These are phyloP conservation scores for Candida maesae DNA, from an alignment of 805 yeast species.

Conservation along the genomic window DNA sequence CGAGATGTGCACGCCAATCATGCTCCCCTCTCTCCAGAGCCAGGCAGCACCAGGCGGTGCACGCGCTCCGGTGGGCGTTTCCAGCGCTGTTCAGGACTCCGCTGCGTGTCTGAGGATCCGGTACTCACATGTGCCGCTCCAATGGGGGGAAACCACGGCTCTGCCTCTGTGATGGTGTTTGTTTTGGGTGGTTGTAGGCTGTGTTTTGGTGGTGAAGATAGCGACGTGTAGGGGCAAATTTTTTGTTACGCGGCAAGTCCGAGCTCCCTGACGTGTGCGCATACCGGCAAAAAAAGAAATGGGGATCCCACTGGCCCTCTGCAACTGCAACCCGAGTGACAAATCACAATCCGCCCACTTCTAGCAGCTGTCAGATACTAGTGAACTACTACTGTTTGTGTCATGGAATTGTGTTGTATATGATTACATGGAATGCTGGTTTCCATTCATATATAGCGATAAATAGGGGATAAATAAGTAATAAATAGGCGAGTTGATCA, in stretches of 20 bases:
- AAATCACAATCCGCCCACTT: conserved; percentile 3
- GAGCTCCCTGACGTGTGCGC: conserved; percentile 2
- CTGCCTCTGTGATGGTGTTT: no score
- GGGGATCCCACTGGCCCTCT: neutral
- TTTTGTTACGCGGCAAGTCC: conserved; percentile 9
- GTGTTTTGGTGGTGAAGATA: conserved; percentile 3
- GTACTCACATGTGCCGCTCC: neutral
- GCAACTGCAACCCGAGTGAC: no score
- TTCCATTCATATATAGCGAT: conserved; percentile 7
- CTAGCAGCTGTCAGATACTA: no score
- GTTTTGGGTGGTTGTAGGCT: neutral
- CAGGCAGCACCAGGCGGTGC: no score
- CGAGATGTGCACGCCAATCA: conserved; percentile 1
- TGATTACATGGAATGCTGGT: no score
- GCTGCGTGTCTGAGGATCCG: no score
- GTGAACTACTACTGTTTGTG: no score
- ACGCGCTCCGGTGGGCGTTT: no score
- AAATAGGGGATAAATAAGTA: conserved; percentile 3
- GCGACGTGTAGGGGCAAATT: conserved; percentile 12
- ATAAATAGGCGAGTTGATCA: conserved; percentile 4
- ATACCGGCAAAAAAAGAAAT: conserved; percentile 8
- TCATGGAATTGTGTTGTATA: no score
- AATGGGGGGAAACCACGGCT: no score
- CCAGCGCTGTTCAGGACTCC: no score
- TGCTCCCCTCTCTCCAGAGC: neutral